Evolutionary conservation across 768 basidiomycete genomes (phyloP), one percentile per base, ranked within the genome.

Genomic region (Collybia mongolica): DNA sequence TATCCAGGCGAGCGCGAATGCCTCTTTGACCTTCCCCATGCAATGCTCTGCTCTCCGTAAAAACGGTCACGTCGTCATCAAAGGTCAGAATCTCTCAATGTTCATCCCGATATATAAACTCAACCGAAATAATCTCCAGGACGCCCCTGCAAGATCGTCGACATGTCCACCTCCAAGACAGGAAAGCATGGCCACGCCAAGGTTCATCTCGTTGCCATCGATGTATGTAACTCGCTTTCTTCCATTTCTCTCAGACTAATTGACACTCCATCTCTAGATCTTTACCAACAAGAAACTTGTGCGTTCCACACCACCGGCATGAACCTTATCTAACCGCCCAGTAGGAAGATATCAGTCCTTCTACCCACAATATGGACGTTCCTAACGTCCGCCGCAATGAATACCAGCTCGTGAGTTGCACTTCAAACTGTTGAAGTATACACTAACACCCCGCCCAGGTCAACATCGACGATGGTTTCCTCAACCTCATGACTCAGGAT

Each of bases 111-210:
- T 49, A 39, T 37, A 50, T 2, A 28, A 19, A 11, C 48, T 35
- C 46, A 46, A 47, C 39, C 28, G 36, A 41, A 9, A 17, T 51
- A 53, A 46, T 50, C 12, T 44, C 35, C 57, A 89, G 88, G 79
- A 60, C 85, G 94, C 61, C 95, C 95, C 59, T 98, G 95, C 90
- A 98, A 98, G 80, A 93, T 93, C 74, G 86, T 94, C 62, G 94
- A 97, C 71, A 98, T 97, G 95, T 96, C 93, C 56, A 97, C 95
- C 76, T 98, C 95, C 70, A 98, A 98, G 85, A 96, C 94, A 42
- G 95, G 96, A 63, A 98, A 98, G 84, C 96, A 98, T 79, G 96
- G 96, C 63, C 96, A 99, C 78, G 96, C 97, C 72, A 99, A 98
- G 76, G 97, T 98, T 66, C 94, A 98, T 75, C 82, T 99, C 56